A percentile compares a stretch with the other conserved stretches of the same genome.
Conservation (phyloP, 805 yeast species). For the Ogataea henricii region DNA sequence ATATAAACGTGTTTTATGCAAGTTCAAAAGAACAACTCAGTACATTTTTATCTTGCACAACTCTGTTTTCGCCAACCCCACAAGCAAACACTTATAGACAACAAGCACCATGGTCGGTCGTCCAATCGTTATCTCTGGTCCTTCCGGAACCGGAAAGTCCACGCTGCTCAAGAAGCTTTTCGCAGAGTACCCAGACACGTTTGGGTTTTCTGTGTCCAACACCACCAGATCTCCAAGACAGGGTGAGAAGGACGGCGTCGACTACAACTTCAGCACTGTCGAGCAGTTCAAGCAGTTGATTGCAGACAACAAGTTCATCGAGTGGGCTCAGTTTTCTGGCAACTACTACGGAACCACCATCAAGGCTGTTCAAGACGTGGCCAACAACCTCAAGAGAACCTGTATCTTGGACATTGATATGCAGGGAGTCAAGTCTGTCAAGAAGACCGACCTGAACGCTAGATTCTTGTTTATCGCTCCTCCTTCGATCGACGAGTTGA, state of each 20-base stretch:
- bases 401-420: conserved; percentile 97
- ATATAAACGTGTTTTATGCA: conserved; percentile 1
- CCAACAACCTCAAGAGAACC: conserved; percentile 59
- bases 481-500: conserved; percentile 81
- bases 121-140: conserved; percentile 96
- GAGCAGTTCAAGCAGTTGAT: conserved; percentile 80
- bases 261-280: conserved; percentile 83
- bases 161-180: conserved; percentile 87
- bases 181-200: conserved; percentile 84
- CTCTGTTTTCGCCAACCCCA: background rate
- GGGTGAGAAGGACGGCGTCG: conserved; percentile 88
- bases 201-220: conserved; percentile 93
- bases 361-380: conserved; percentile 77
- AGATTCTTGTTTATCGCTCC: conserved; percentile 88
- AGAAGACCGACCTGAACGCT: conserved; percentile 79
- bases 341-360: conserved; percentile 95
- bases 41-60: background rate
- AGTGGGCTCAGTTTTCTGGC: conserved; percentile 98
- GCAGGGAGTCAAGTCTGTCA: conserved; percentile 97
- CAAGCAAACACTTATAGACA: background rate
- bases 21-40: background rate
- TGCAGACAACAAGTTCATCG: conserved; percentile 76
- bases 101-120: conserved; percentile 42
- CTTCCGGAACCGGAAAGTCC: conserved; percentile 95
- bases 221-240: conserved; percentile 91